Evolutionary conservation across 2,329 filamentous ascomycete species (phyloP).

Genomic region (Microdochium paspali): DNA sequence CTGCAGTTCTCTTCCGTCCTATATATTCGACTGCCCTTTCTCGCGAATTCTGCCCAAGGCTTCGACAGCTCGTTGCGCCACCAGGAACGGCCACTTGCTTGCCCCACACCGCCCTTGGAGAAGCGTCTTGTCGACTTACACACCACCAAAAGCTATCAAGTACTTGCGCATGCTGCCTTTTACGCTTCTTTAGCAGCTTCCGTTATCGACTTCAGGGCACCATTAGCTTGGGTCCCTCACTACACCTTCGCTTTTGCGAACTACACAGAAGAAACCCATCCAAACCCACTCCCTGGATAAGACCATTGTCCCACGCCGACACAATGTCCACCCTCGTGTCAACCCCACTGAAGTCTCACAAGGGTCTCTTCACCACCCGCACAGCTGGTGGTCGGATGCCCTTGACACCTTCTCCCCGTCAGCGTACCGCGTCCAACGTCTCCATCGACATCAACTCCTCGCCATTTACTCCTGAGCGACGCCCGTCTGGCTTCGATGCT

Average conservation of each 20-base stretch:
- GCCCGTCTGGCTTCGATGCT: constrained; percentile 37
- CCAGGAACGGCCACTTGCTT: constrained; percentile 32
- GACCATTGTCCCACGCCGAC: constrained; percentile 11
- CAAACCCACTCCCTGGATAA: too few species aligned
- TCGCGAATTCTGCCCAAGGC: constrained; percentile 25
- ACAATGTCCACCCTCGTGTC: constrained; percentile 78
- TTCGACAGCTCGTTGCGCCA: constrained; percentile 34
- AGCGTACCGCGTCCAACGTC: constrained; percentile 41
- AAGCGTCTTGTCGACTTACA: background rate
- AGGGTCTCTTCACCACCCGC: constrained; percentile 82
- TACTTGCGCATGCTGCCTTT: constrained; percentile 37
- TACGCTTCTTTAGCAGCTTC: too few species aligned
- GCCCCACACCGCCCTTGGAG: constrained; percentile 33
- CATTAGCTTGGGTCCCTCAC: constrained; percentile 51
- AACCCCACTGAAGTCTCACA: constrained; percentile 91
- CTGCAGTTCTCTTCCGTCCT: constrained; percentile 7
- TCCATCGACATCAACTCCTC: constrained; percentile 52
- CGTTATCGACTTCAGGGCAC: constrained; percentile 46
- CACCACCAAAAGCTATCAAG: too few species aligned
- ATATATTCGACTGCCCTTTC: constrained; percentile 3
- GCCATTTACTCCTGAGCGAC: constrained; percentile 67
- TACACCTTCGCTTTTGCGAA: too few species aligned
- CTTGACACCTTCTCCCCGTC: constrained; percentile 80
- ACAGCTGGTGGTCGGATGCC: constrained; percentile 93
- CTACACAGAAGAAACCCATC: too few species aligned